Base-by-base conservation (phyloP, 2,329 filamentous ascomycete genomes). In the Aspergillus tubingensis region DNA sequence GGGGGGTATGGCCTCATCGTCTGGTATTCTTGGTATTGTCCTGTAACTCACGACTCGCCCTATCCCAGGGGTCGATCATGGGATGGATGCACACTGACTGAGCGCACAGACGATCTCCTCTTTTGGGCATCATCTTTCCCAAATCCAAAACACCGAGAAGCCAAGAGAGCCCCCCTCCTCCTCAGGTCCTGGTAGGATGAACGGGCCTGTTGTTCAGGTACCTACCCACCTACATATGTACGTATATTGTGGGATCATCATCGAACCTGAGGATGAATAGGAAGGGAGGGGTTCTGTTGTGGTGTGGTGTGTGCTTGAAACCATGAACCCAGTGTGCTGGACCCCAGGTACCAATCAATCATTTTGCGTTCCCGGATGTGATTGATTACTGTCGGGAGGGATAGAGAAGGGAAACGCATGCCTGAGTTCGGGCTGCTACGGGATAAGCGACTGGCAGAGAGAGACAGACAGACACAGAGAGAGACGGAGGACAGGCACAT, bases 11-110 rank as follows among this genome's bases (percentile, higher is more conserved):
- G 30, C 25, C 47, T 57, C 43, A 50, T 57, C 27, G 54, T 13
- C 58, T 17, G 19, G 64, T 65, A 58, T 38, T 30, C 41, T 50
- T 53, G 57, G 63, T 66, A 61, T 51, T 39, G 59, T 60, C 27
- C 23, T 60, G 64, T 63, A 65, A 65, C 17, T 53, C 48, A 48
- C n/a, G 38, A 59, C 53, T 56, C 54, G 60, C 47, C 23, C 54
- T 58, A 57, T 58, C 58, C 59, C 57, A 47, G 57, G 43, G 58
- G 56, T 50, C 63, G 63, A 64, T 67, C 65, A 67, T 67, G 65
- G 57, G 65, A 65, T 62, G 62, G 53, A 61, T 63, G 61, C 61
- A 61, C 58, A 52, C 55, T 64, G 58, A 62, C 57, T 57, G 44
- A 59, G 50, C 54, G 63, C 61, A 67, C 65, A 61, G 63, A 64